A percentile compares a stretch with the other conserved stretches of the same genome.
phyloP scores from a whole-genome alignment of 257 asterid species.

The Nemophila menziesii region DNA sequence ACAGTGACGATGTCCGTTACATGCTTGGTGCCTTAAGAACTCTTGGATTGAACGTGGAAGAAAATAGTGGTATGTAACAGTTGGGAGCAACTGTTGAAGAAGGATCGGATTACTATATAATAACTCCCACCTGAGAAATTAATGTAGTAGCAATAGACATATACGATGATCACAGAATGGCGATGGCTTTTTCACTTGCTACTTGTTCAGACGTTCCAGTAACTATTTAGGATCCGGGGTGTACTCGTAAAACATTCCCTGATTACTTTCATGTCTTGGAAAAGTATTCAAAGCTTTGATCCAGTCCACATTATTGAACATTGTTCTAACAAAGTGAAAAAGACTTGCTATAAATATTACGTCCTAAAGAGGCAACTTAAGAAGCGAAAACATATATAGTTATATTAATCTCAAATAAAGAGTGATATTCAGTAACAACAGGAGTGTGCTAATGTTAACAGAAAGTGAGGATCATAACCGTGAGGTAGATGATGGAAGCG shows the following conservation, averaged over 20 bases:
- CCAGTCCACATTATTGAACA: too few relatives aligned
- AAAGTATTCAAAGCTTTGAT: slow-evolving; percentile 50
- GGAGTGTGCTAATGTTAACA: too few relatives aligned
- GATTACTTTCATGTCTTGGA: slow-evolving; percentile 68
- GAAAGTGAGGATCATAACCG: too few relatives aligned
- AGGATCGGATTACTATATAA: slow-evolving; percentile 85
- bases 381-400: too few relatives aligned
- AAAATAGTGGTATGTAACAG: slow-evolving; percentile 61
- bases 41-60: slow-evolving; percentile 76
- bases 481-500: too few relatives aligned
- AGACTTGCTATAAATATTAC: too few relatives aligned
- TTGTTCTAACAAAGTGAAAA: too few relatives aligned
- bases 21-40: slow-evolving; percentile 89
- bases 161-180: slow-evolving; percentile 93
- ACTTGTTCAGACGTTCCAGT: slow-evolving; percentile 92
- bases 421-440: too few relatives aligned
- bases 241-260: slow-evolving; percentile 97
- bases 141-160: slow-evolving; percentile 73
- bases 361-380: too few relatives aligned
- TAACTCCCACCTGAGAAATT: slow-evolving; percentile 84
- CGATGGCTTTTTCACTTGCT: slow-evolving; percentile 96
- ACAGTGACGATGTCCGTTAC: slow-evolving; percentile 86
- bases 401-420: too few relatives aligned
- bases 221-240: slow-evolving; percentile 79
- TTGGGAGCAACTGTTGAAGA: slow-evolving; percentile 92